Base-by-base conservation (phyloP, 2,329 filamentous ascomycete genomes). In the Sphaerulina populicola region DNA sequence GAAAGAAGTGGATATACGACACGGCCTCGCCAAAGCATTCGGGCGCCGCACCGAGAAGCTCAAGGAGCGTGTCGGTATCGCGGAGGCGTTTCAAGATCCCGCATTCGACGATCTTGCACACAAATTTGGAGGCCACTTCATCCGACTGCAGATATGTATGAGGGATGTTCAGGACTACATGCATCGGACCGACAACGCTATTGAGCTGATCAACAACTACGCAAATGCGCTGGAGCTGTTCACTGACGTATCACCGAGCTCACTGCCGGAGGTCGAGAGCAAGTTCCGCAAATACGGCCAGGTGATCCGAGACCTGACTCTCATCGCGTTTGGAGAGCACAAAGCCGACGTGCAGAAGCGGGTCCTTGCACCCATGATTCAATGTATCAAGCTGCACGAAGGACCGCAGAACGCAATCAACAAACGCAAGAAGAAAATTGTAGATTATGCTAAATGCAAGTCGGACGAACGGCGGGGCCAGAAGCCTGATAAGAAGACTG, bases 161-260 rank as follows among this genome's bases (percentile, higher is more conserved):
- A 82, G 90, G 52, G 93, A 97, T 66, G 85, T 95, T n/a, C 88
- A 96, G 64, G 88, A 84, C 62, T 97, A 97, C 68, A 83, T 88
- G 4, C 80, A 85, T n/a, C 83, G 90, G 51, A 81, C 88, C 3
- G 81, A 85, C 7, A 79, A 79, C n/a, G 88, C 87, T 57, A 84
- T 95, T 44, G 80, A 85, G 52, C 83, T 87, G 58, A 89, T 94
- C 61, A 78, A 89, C 44, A 83, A 87, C 54, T 86, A 91, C 57
- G 78, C 91, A 29, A 81, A 82, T 2, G 87, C 86, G 1, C 86
- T 96, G 66, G 88, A 95, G 67, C 78, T 86, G 1, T 85, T 90
- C 57, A 86, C 94, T 70, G 82, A 81, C 51, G 74, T 79, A 15
- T 71, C 73, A 1, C 83, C 83, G 10, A 86, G 85, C 44, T 81